A percentile compares a stretch with the other conserved stretches of the same genome.
phyloP scores from a whole-genome alignment of 805 yeast species.

The Ogataea kodamae region DNA sequence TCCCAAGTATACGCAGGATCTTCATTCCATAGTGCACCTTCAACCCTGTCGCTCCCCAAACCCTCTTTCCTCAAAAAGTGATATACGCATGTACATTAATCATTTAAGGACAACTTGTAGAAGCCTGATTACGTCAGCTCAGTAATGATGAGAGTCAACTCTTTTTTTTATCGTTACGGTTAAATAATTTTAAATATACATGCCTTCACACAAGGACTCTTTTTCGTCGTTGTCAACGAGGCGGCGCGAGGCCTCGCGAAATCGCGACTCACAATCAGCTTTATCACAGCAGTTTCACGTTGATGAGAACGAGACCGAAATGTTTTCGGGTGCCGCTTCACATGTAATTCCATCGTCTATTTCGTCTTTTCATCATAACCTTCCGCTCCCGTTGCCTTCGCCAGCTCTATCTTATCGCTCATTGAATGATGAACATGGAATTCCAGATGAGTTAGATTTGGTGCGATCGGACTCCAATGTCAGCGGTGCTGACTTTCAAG shows the following conservation, averaged over 20 bases:
- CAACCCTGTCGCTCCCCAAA: constrained; percentile 52
- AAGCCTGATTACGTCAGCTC: constrained; percentile 6
- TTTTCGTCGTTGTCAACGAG: constrained; percentile 13
- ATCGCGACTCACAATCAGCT: constrained; percentile 27
- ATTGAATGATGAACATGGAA: constrained; percentile 7
- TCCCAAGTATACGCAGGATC: constrained; percentile 48
- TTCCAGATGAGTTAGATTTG: constrained; percentile 30
- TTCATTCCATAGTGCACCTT: constrained; percentile 54
- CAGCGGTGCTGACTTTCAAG: constrained; percentile 34
- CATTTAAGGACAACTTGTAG: constrained; percentile 4
- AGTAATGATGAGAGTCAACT: background rate
- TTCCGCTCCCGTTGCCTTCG: constrained; percentile 18
- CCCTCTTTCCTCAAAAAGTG: constrained; percentile 42
- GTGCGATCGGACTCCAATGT: constrained; percentile 37
- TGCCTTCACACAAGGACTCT: constrained; percentile 12
- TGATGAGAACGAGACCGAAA: constrained; percentile 66
- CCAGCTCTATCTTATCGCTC: constrained; percentile 20
- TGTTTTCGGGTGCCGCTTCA: constrained; percentile 74
- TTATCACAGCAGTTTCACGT: constrained; percentile 19
- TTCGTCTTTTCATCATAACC: constrained; percentile 60
- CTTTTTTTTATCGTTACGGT: constrained; percentile 5
- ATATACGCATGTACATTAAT: constrained; percentile 10
- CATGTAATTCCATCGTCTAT: constrained; percentile 76
- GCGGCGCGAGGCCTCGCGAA: constrained; percentile 25
- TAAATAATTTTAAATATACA: constrained; percentile 3